A percentile compares a stretch with the other conserved stretches of the same genome.
Evolutionary conservation across 2,329 filamentous ascomycete genomes (phyloP).

Genomic region (Diplodia corticola): DNA sequence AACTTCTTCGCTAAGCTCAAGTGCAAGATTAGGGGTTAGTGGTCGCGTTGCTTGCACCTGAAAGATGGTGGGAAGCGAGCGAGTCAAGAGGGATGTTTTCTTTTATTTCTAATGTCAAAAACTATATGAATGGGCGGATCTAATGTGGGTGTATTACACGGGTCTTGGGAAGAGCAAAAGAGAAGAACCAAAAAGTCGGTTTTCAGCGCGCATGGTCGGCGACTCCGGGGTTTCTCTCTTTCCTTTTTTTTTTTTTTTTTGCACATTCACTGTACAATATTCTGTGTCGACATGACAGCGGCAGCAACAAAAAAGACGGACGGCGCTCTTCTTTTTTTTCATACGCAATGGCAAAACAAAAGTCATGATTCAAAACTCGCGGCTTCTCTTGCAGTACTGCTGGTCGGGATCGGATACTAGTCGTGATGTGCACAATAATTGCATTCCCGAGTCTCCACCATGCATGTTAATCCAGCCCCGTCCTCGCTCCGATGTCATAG

Average conservation of each 20-base stretch:
- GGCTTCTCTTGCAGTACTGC: not conserved
- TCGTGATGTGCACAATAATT: too few species aligned
- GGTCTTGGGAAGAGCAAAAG: not conserved
- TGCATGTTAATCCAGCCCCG: too few species aligned
- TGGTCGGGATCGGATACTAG: not conserved
- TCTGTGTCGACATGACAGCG: not conserved
- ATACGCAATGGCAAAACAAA: not conserved
- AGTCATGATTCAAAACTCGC: not conserved
- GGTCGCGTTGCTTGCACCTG: not conserved
- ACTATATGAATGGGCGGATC: not conserved
- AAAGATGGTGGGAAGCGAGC: too few species aligned
- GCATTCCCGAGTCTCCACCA: too few species aligned
- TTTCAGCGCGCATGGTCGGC: conserved; percentile 2
- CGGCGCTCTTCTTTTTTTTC: not conserved
- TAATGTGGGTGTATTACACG: not conserved
- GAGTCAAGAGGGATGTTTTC: not conserved
- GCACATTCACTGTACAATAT: not conserved
- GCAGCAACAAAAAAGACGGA: not conserved
- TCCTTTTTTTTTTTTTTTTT: too few species aligned
- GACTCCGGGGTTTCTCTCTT: not conserved
- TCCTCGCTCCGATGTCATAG: too few species aligned
- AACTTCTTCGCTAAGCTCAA: conserved; percentile 20
- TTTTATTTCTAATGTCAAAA: not conserved
- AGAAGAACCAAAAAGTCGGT: not conserved
- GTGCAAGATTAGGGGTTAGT: not conserved